Evolutionary conservation across 2,329 filamentous ascomycete species (phyloP), one percentile per base, ranked within the genome.

Genomic region (Ustilaginoidea virens): DNA sequence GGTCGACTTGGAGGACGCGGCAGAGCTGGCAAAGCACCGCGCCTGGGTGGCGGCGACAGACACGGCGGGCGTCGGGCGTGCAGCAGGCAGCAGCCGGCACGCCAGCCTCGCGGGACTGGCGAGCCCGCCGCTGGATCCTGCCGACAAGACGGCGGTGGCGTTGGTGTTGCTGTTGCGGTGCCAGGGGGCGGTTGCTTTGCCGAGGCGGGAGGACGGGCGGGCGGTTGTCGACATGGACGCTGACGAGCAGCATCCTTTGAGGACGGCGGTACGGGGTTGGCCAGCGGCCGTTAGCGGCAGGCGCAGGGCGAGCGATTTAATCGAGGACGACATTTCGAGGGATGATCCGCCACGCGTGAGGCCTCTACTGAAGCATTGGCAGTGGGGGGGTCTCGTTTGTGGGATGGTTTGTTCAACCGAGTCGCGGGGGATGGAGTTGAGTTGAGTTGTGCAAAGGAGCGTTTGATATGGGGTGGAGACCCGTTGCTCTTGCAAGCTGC

Each of bases 271-370:
- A 25, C 36, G 34, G 28, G 31, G 30, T 28, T 33, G 35, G 36
- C 33, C 31, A 33, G 34, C 27, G 13, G 39, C 33, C 17, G 38
- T 30, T 31, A 37, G 38, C 33, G 42, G 47, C 37, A 44, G 43
- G 38, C 47, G 46, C 42, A 48, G 34, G 36, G 47, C 49, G 25
- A 49, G 36, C 10, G 46, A 39, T 41, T 49, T 52, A 17, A 52
- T 32, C 23, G 47, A 33, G 14, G 44, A 46, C 17, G 47, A 41
- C 48, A 51, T 51, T 20, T 19, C 9, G 28, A 25, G 23, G 18
- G 8, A 29, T 29, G 15, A 18, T 11, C 14, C 13, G n/a, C 11
- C 8, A 6, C 9, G 27, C 14, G 16, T n/a, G n/a, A n/a, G 10
- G 25, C 22, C 13, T 29, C 21, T 25, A 17, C 13, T 9, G 22